Base-by-base conservation (phyloP, 192 early-diverging fungal species). In the Globomyces pollinis-pini region DNA sequence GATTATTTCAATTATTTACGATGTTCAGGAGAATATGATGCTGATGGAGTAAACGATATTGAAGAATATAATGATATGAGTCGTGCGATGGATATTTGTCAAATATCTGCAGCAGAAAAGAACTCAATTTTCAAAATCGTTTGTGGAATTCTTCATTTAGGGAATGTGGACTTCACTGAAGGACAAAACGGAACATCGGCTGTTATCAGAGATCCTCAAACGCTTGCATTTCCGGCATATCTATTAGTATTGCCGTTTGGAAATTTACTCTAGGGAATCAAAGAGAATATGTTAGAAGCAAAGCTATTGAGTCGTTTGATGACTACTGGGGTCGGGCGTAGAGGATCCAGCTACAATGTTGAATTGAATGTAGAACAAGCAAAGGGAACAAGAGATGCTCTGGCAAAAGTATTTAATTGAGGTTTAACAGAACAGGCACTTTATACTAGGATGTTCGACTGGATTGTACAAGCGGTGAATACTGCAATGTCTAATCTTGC, bases 381-480 rank as follows among this genome's bases (percentile, higher is more conserved):
- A 16, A 79, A 67, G 21, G 81, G 88, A 32, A 88, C 91, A 7
- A 83, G 96, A 35, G 89, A 99, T 69, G 96, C 94, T 0, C 79
- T 98, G 32, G 79, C 93, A 60, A 97, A 99, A 68, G 61, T 73
- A 6, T n/a, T n/a, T n/a, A n/a, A n/a, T n/a, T n/a, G n/a, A n/a
- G n/a, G n/a, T n/a, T n/a, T n/a, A n/a, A n/a, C n/a, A n/a, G n/a
- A n/a, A n/a, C n/a, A n/a, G n/a, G n/a, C n/a, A n/a, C 38, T 96
- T 34, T 98, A 96, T 66, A 89, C 86, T 52, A 84, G 93, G 38
- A 59, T 97, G 69, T 99, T 99, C 57, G 93, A 99, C 71, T 99
- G 94, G 94, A 97, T 99, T 57, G 91, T 99, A 18, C 71, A 75
- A 59, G 80, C 84, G 51, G 88, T 99, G 52, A 99, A 99, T 61